phyloP scores from a whole-genome alignment of 176 grass and related monocot genomes.

The Avena sativa region DNA sequence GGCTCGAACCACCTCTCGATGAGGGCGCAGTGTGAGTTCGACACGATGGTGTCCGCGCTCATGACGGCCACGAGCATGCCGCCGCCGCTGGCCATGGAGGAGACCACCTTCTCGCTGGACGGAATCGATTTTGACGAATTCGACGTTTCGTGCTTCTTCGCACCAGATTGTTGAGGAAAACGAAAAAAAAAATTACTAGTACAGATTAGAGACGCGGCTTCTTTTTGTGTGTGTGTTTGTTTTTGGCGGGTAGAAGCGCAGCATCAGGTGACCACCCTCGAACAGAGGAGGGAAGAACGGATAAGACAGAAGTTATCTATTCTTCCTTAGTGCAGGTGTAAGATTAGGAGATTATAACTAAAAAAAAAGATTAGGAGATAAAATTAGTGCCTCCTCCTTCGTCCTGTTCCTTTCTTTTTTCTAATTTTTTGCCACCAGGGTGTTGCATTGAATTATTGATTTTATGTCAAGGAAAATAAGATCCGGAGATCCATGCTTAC shows the following conservation, averaged over 20 bases:
- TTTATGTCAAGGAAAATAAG: slow-evolving; percentile 38
- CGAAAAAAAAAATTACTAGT: not conserved
- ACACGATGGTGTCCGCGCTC: slow-evolving; percentile 52
- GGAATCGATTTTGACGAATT: not conserved
- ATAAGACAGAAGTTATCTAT: not conserved
- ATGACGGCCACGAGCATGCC: slow-evolving; percentile 31
- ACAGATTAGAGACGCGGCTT: not conserved
- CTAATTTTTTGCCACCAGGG: not conserved
- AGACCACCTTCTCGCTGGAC: slow-evolving; percentile 33
- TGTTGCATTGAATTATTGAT: slow-evolving; percentile 34
- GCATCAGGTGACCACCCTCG: not conserved
- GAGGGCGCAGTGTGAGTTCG: slow-evolving; percentile 17
- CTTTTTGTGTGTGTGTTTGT: too few relatives aligned
- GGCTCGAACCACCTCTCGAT: slow-evolving; percentile 46
- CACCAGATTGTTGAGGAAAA: slow-evolving; percentile 9
- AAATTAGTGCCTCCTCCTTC: not conserved
- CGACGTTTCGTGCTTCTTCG: slow-evolving; percentile 47
- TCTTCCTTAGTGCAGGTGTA: slow-evolving; percentile 42
- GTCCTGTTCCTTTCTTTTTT: not conserved
- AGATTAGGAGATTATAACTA: too few relatives aligned
- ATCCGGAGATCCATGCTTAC: slow-evolving; percentile 1
- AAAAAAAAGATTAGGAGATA: slow-evolving; percentile 31
- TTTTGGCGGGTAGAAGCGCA: not conserved
- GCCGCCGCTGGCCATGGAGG: slow-evolving; percentile 45
- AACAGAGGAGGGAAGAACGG: slow-evolving; percentile 53